Conservation (phyloP, 2,329 filamentous ascomycete species). For the Dichotomopilus funicola region DNA sequence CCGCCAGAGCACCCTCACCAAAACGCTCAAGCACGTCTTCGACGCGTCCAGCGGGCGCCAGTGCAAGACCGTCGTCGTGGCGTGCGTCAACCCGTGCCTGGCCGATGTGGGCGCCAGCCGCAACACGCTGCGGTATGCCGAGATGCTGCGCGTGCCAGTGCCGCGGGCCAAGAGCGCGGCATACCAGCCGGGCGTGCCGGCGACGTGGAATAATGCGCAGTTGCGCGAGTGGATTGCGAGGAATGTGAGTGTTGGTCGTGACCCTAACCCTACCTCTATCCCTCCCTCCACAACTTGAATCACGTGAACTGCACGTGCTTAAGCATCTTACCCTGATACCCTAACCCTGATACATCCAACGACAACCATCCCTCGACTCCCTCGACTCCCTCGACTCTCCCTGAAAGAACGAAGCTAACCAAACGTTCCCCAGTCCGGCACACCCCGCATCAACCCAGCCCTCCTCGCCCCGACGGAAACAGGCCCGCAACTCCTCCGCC, state of each 20-base stretch:
- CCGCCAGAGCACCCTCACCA: slow-evolving; percentile 41
- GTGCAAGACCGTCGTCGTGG: slow-evolving; percentile 40
- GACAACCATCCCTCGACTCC: too few species aligned
- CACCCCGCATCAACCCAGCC: slow-evolving; percentile 28
- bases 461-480: slow-evolving; percentile 36
- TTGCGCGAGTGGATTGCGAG: slow-evolving; percentile 35
- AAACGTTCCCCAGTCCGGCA: slow-evolving; percentile 31
- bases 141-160: slow-evolving; percentile 38
- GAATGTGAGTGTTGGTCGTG: slow-evolving; percentile 31
- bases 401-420: too few species aligned
- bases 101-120: slow-evolving; percentile 38
- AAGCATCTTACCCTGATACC: too few species aligned
- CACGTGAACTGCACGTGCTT: too few species aligned
- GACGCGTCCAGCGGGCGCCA: slow-evolving; percentile 34
- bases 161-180: slow-evolving; percentile 24
- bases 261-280: background rate
- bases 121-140: slow-evolving; percentile 44
- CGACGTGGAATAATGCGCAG: slow-evolving; percentile 35
- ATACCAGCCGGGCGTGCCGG: slow-evolving; percentile 28
- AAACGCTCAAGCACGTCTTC: slow-evolving; percentile 44
- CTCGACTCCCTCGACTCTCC: too few species aligned
- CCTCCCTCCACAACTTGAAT: background rate
- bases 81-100: slow-evolving; percentile 42
- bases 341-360: too few species aligned
- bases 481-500: slow-evolving; percentile 36